A percentile compares a stretch with the other conserved stretches of the same genome.
These are phyloP conservation scores for Penicillium cataractarum DNA, from an alignment of 495 filamentous ascomycete genomes.

Conservation along the genomic window DNA sequence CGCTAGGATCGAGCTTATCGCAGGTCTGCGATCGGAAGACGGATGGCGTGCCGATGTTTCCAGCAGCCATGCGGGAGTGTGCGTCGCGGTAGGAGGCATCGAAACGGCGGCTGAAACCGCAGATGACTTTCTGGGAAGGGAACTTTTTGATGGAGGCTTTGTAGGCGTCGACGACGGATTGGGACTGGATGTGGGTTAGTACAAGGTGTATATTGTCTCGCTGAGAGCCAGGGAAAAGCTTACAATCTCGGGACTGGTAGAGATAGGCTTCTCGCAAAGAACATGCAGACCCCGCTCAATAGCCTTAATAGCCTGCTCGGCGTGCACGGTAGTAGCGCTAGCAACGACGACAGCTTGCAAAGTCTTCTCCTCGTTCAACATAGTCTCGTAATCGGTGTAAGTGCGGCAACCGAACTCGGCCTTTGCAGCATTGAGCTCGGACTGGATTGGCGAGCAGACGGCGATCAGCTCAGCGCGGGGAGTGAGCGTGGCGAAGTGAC, in stretches of 20 bases:
- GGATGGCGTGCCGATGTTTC: constrained; percentile 49
- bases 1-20: constrained; percentile 54
- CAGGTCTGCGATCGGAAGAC: constrained; percentile 57
- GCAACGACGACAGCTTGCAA: constrained; percentile 53
- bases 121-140: constrained; percentile 57
- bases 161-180: constrained; percentile 49
- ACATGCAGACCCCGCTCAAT: constrained; percentile 53
- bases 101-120: constrained; percentile 58
- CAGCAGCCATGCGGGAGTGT: constrained; percentile 38
- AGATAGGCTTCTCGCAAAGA: constrained; percentile 57
- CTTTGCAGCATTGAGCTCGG: constrained; percentile 47
- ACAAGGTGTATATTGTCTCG: too few species aligned
- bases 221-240: not conserved
- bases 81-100: constrained; percentile 49
- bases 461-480: constrained; percentile 53
- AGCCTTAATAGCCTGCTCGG: constrained; percentile 53
- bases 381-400: constrained; percentile 50
- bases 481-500: constrained; percentile 46
- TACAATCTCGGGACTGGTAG: constrained; percentile 41
- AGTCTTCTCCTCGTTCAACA: constrained; percentile 44
- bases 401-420: constrained; percentile 34
- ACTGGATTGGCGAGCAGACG: constrained; percentile 43
- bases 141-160: constrained; percentile 29
- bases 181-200: constrained; percentile 32
- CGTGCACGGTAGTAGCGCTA: constrained; percentile 51